A percentile compares a stretch with the other conserved stretches of the same genome.
Conservation (phyloP, 208 protist species). For the Leishmania lainsoni region DNA sequence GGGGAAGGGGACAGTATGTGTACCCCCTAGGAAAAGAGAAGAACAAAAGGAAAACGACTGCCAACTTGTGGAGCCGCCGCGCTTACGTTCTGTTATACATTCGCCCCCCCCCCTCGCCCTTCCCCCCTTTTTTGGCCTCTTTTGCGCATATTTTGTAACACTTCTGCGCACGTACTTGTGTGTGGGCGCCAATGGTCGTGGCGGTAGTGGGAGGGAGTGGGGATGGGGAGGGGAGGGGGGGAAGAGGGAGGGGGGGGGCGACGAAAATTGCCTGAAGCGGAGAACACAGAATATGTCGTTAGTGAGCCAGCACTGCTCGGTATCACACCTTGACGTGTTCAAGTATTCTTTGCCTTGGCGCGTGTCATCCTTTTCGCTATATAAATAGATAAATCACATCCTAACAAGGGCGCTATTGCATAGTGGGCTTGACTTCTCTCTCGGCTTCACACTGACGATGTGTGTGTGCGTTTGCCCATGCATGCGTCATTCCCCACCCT, state of each 20-base stretch:
- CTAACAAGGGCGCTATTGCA: background rate
- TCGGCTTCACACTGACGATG: background rate
- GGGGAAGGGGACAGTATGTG: background rate
- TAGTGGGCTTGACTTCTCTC: background rate
- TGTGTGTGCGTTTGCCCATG: background rate
- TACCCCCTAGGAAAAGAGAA: background rate
- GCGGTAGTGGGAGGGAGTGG: background rate
- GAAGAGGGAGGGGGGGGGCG: background rate
- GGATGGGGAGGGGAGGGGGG: conserved; percentile 2
- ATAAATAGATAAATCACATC: too few relatives aligned
- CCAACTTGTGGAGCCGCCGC: conserved; percentile 1
- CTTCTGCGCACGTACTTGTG: background rate
- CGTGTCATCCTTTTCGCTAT: background rate
- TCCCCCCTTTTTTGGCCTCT: background rate
- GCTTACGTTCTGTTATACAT: too few relatives aligned
- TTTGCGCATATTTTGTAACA: background rate
- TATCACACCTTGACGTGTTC: too few relatives aligned
- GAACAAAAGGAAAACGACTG: conserved; percentile 1
- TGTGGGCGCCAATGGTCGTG: background rate
- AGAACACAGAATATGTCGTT: too few relatives aligned
- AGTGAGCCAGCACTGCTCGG: too few relatives aligned
- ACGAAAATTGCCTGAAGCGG: too few relatives aligned
- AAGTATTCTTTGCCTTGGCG: conserved; percentile 1
- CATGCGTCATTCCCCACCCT: background rate
- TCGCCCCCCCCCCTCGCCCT: too few relatives aligned